These are phyloP conservation scores for Neonothopanus nambi DNA, from an alignment of 1,284 basidiomycete genomes.

Conservation along the genomic window DNA sequence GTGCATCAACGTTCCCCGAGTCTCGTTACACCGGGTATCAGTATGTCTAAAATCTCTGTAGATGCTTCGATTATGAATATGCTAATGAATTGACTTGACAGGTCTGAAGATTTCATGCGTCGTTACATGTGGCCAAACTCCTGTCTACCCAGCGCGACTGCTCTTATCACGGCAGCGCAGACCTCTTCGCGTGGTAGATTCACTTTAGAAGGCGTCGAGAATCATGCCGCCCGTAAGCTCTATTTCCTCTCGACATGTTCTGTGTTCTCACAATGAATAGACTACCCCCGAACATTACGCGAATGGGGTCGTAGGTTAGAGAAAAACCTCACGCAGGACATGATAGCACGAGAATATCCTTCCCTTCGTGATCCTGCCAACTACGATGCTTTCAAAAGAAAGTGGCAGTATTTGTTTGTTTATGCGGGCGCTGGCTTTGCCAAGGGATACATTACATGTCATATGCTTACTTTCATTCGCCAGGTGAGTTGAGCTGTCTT, in stretches of 20 bases:
- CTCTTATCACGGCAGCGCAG: conserved; percentile 66
- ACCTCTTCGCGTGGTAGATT: conserved; percentile 69
- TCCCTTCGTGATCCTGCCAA: conserved; percentile 50
- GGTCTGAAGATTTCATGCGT: conserved; percentile 86
- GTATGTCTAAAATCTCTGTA: conserved; percentile 37
- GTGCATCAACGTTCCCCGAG: conserved; percentile 86
- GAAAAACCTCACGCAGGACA: conserved; percentile 57
- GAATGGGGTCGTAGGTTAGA: conserved; percentile 83
- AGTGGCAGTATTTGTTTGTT: conserved; percentile 79
- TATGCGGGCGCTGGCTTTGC: conserved; percentile 76
- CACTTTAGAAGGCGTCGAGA: conserved; percentile 84
- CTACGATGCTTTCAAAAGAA: conserved; percentile 67
- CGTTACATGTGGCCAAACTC: conserved; percentile 95
- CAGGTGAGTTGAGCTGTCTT: conserved; percentile 40
- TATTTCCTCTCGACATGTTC: conserved; percentile 5
- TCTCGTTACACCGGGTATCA: conserved; percentile 67
- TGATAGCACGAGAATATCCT: conserved; percentile 58
- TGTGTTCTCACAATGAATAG: conserved; percentile 30
- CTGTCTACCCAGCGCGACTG: conserved; percentile 80
- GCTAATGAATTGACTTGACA: conserved; percentile 33
- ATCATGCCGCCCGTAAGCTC: conserved; percentile 75
- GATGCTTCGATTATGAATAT: neutral
- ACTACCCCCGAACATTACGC: conserved; percentile 88
- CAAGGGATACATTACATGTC: conserved; percentile 75
- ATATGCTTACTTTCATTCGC: conserved; percentile 70